phyloP scores from a whole-genome alignment of 108 stramenopile species.

The Nitzschia sp. region DNA sequence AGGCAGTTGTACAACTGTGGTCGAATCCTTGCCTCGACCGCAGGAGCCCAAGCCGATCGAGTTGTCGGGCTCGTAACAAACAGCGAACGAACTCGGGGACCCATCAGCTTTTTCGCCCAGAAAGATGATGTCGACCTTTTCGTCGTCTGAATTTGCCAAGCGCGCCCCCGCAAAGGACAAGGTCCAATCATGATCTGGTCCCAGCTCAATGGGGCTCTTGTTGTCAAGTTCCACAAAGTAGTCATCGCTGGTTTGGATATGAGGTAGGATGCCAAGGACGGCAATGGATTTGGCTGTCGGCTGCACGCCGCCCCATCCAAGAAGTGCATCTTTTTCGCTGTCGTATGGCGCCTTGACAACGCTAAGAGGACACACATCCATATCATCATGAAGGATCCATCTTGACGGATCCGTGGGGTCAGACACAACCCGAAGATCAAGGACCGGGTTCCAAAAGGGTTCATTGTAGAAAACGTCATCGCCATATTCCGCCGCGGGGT shows the following conservation, averaged over 20 bases:
- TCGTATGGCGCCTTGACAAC: not conserved
- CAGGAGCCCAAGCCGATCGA: not conserved
- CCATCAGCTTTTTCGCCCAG: not conserved
- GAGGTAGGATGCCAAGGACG: not conserved
- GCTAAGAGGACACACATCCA: not conserved
- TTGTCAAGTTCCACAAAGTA: not conserved
- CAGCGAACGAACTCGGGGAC: not conserved
- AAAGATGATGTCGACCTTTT: not conserved
- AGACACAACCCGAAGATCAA: not conserved
- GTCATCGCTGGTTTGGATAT: slow-evolving; percentile 3
- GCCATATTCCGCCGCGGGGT: not conserved
- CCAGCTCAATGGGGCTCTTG: not conserved
- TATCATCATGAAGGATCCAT: not conserved
- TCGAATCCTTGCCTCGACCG: not conserved
- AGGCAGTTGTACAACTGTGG: not conserved
- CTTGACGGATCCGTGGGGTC: not conserved
- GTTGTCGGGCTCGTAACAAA: not conserved
- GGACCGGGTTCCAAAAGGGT: not conserved
- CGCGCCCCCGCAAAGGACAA: slow-evolving; percentile 1
- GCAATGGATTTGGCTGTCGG: not conserved
- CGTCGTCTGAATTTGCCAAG: not conserved
- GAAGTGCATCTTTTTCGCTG: not conserved
- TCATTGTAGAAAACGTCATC: not conserved
- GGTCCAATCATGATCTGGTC: not conserved
- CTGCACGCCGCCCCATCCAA: not conserved